phyloP scores from a whole-genome alignment of 2,329 filamentous ascomycete genomes.

The Cytospora piceicola region DNA sequence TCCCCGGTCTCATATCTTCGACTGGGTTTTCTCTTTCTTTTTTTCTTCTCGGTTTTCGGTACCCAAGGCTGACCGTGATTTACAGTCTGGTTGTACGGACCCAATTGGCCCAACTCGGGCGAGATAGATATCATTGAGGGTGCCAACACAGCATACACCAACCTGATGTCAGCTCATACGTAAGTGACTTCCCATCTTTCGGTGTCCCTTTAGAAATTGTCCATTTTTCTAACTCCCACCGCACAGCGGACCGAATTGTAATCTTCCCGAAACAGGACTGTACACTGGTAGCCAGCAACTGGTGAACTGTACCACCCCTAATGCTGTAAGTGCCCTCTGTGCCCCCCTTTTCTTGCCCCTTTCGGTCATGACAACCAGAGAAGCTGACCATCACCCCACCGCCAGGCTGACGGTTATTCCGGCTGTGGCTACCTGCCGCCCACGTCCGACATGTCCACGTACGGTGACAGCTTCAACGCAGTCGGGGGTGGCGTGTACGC shows the following conservation, averaged over 20 bases:
- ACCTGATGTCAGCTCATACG: conserved; percentile 68
- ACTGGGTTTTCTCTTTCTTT: background rate
- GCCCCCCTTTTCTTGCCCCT: background rate
- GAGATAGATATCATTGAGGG: conserved; percentile 75
- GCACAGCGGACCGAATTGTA: conserved; percentile 20
- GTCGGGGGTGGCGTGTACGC: conserved; percentile 71
- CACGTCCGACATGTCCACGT: conserved; percentile 49
- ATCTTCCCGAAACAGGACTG: conserved; percentile 2
- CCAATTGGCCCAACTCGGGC: conserved; percentile 64
- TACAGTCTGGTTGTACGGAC: conserved; percentile 54
- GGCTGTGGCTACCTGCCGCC: conserved; percentile 52
- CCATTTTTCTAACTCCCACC: background rate
- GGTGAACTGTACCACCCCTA: conserved; percentile 44
- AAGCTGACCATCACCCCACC: background rate
- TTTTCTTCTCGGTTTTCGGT: too few species aligned
- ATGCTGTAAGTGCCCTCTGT: conserved; percentile 32
- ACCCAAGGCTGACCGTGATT: background rate
- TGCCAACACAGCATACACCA: conserved; percentile 62
- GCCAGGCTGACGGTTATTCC: conserved; percentile 28
- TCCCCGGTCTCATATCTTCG: background rate
- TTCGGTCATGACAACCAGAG: background rate
- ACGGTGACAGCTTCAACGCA: conserved; percentile 69
- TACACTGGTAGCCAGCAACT: conserved; percentile 38
- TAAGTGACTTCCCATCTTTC: conserved; percentile 31
- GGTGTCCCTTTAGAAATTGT: background rate